Evolutionary conservation across 2,329 filamentous ascomycete species (phyloP), one percentile per base, ranked within the genome.

Genomic region (Trichoderma semiorbis): DNA sequence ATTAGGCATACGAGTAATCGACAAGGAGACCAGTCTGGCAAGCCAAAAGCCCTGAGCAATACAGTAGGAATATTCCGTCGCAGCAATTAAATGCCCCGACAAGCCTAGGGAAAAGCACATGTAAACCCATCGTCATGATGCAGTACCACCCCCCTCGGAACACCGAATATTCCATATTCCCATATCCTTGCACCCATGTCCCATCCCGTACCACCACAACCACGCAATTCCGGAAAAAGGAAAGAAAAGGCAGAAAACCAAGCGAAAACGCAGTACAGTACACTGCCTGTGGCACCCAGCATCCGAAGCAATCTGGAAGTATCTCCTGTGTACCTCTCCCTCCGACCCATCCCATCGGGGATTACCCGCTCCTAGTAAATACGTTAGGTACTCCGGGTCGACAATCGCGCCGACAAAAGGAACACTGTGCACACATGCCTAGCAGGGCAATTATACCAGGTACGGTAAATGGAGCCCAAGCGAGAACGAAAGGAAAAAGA

Each of bases 331-430:
- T 57, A 67, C 32, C n/a, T 26, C 47, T n/a, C 30, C 63, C 62
- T 26, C 43, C 36, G 36, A 6, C 28, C 39, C 62, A 32, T 64
- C 60, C 6, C 34, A 36, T 36, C 34, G 34, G 55, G 55, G 55
- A 62, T 43, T 43, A 39, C 34, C 60, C 34, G 12, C n/a, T 10
- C 58, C 18, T 6, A 21, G 24, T 7, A 65, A 24, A 8, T 8
- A 39, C 36, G 36, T 39, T 3, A 39, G 36, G 21, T 57, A 36
- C 34, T 28, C 65, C 65, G 65, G 65, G 55, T 60, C 36, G 55
- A 68, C 65, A 47, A 68, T 68, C 65, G 24, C 65, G 53, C 65
- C 65, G 65, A 68, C 16, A 6, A 43, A 32, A 12, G 26, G 36
- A 39, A 39, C 34, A 36, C 34, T 36, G 34, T 36, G 34, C 34